Percentiles rank a stretch among this genome's conserved stretches.
phyloP scores from a whole-genome alignment of 2,329 filamentous ascomycete species.

The Colletotrichum sublineola region DNA sequence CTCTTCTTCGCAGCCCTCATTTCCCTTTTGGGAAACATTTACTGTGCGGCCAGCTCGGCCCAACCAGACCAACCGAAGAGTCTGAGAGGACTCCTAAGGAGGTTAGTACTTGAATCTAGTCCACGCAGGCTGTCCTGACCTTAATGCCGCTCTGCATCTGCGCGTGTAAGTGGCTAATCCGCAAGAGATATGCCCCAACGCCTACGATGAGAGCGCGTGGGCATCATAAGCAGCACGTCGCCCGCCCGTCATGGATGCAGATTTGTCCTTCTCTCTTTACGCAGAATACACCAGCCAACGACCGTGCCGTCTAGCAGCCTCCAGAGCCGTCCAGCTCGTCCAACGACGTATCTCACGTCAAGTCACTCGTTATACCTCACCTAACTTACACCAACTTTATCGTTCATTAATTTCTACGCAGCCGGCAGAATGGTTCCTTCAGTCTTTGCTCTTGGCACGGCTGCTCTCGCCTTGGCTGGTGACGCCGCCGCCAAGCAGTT shows the following conservation, averaged over 20 bases:
- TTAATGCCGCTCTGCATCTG: slow-evolving; percentile 4
- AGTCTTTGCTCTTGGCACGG: slow-evolving; percentile 55
- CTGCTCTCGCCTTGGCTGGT: slow-evolving; percentile 53
- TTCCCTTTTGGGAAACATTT: slow-evolving; percentile 15
- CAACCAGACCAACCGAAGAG: not conserved
- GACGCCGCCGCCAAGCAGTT: slow-evolving; percentile 50
- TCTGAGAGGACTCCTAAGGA: slow-evolving; percentile 1
- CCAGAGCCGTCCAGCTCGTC: slow-evolving; percentile 53
- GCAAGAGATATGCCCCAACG: not conserved
- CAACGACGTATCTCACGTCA: slow-evolving; percentile 61
- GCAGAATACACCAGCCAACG: slow-evolving; percentile 27
- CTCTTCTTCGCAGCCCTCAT: slow-evolving; percentile 7
- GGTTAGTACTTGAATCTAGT: not conserved
- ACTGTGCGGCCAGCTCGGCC: not conserved
- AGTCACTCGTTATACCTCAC: slow-evolving; percentile 51
- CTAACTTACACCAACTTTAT: slow-evolving; percentile 44
- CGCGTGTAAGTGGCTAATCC: slow-evolving; percentile 14
- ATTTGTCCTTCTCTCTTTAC: slow-evolving; percentile 11
- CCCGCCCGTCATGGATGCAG: not conserved
- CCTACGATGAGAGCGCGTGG: slow-evolving; percentile 1
- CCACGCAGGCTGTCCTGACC: slow-evolving; percentile 6
- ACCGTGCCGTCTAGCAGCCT: slow-evolving; percentile 35
- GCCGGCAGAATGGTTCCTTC: slow-evolving; percentile 56
- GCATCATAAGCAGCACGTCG: slow-evolving; percentile 34
- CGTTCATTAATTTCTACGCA: slow-evolving; percentile 47